Base-by-base conservation (phyloP, 2,329 filamentous ascomycete genomes). In the Diaporthe ampelina region DNA sequence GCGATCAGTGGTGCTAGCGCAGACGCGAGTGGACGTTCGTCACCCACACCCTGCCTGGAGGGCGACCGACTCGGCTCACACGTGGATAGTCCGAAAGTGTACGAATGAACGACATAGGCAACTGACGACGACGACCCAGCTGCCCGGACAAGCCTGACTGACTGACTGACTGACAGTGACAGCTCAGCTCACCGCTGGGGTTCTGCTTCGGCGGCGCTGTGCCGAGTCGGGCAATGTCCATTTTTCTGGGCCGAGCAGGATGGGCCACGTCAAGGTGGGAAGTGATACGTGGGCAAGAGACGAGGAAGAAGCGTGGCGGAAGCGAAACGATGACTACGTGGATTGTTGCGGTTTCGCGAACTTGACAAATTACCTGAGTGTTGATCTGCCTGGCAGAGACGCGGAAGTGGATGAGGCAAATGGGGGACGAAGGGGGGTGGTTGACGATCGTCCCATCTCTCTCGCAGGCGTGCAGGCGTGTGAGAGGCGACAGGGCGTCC, bases 21-120 rank as follows among this genome's bases (percentile, higher is more conserved):
- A 67, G 63, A 54, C 63, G 63, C 32, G 48, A 68, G n/a, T 40
- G 63, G 63, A 68, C 63, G 48, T 68, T 68, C 63, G 63, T 68
- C 63, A 68, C 32, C 63, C 48, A n/a, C 45, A 21, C 13, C 48
- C 48, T 54, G 63, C 63, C 63, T 54, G 32, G 48, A 45, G 10
- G 45, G 63, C 32, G 19, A 50, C 43, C 45, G 61, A 35, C 43
- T 67, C 43, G 61, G 43, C 61, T 37, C 45, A 67, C 61, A 50
- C 43, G 43, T 52, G 61, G 43, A 40, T 52, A n/a, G 57, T 43
- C 35, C 57, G 3, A n/a, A 37, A 24, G 61, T 29, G 26, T 67
- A 45, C 61, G 61, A 67, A 21, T 40, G 43, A 67, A 45, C 43
- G 19, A 67, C 45, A 40, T 19, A 32, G 63, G 29, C 63, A 32